Percentiles rank a stretch among this genome's conserved stretches.
phyloP scores from a whole-genome alignment of 2,329 filamentous ascomycete species.

The Daldinia sp. region DNA sequence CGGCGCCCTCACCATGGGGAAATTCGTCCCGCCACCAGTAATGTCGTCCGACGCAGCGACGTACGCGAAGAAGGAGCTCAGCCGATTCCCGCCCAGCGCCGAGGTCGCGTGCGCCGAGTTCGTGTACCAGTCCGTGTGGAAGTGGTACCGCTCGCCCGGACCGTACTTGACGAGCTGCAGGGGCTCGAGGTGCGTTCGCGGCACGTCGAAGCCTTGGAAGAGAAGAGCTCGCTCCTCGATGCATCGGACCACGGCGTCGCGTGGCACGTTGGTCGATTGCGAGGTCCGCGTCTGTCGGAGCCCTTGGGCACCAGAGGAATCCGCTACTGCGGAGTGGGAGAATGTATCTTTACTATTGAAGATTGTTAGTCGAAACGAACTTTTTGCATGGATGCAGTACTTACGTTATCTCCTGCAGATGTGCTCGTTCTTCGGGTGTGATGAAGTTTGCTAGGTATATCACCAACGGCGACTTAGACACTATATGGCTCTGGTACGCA shows the following conservation, averaged over 20 bases:
- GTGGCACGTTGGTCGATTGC: conserved; percentile 59
- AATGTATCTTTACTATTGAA: conserved; percentile 57
- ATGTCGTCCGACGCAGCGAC: conserved; percentile 56
- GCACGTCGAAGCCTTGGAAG: conserved; percentile 59
- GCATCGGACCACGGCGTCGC: conserved; percentile 59
- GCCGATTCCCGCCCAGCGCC: conserved; percentile 58
- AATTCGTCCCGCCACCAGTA: conserved; percentile 63
- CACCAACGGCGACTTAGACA: conserved; percentile 55
- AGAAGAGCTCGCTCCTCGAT: conserved; percentile 61
- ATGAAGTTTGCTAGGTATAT: conserved; percentile 57
- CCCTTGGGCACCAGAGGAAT: conserved; percentile 51
- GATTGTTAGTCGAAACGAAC: conserved; percentile 17
- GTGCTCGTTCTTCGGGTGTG: conserved; percentile 52
- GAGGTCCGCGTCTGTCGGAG: conserved; percentile 58
- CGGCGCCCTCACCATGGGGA: conserved; percentile 58
- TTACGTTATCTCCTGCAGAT: conserved; percentile 54
- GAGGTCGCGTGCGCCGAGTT: conserved; percentile 55
- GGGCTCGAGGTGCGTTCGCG: conserved; percentile 58
- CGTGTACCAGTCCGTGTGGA: conserved; percentile 65
- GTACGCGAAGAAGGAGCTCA: conserved; percentile 63
- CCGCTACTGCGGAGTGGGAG: conserved; percentile 58
- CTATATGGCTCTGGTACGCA: conserved; percentile 51
- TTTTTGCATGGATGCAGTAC: conserved; percentile 22
- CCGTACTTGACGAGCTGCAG: conserved; percentile 63
- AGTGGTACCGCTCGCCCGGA: conserved; percentile 60